Evolutionary conservation across 345 rosid genomes (phyloP), one percentile per base, ranked within the genome.

Genomic region (Eucalyptus decipiens): DNA sequence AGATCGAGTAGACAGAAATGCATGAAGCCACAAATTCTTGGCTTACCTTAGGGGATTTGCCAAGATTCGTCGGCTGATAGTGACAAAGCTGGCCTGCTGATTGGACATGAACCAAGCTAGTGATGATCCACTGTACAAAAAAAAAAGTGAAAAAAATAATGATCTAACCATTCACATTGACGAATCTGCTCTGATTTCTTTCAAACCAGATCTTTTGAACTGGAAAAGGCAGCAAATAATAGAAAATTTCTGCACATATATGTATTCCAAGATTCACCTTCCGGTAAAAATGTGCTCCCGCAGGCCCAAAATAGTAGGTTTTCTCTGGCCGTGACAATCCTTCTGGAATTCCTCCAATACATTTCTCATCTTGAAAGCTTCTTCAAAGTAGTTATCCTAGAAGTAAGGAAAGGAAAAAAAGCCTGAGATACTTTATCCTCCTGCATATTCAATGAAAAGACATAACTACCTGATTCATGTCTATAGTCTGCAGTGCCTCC

Each of bases 271-370:
- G 28, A 11, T 92, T 89, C 65, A 96, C 99, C 99, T 98, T 95
- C 99, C 99, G n/a, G 99, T 98, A 93, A 98, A 98, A 88, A 98
- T 97, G 88, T 98, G 98, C 93, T 98, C 99, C 91, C 99, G 95
- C 85, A 98, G 90, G 86, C 99, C 99, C 93, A 97, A 91, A 87
- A 98, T 98, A 83, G 99, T 96, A 34, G 99, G 99, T 86, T 90
- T 92, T 88, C 96, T 93, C 90, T 80, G 89, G 80, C 95, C 95
- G 37, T 87, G 92, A 56, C 90, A 93, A 87, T 60, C 69, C 90
- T 91, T 93, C 56, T 87, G 69, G 32, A 98, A 94, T 93, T 98
- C 99, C 90, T 93, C 95, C 90, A 98, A 91, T 58, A 98, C 96
- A 90, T 96, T 98, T 94, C 99, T 96, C 95, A 98, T 97, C 92